A percentile compares a stretch with the other conserved stretches of the same genome.
Evolutionary conservation across 164 flowering plant genomes (phyloP).

Genomic region (Stephania yunnanensis): DNA sequence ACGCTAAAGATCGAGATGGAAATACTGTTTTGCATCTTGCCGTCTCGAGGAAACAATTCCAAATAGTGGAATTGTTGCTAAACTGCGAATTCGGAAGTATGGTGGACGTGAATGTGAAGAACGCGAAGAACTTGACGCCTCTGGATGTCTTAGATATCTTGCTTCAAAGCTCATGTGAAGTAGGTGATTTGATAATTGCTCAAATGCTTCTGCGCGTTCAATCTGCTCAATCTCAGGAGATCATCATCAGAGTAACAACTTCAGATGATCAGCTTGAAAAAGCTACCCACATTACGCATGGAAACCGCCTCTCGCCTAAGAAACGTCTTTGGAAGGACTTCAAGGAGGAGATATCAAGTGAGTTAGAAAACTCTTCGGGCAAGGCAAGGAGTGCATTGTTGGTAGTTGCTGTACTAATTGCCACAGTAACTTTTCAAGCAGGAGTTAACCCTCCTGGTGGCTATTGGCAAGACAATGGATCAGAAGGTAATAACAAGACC

Average conservation of each 20-base stretch:
- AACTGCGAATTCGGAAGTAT: neutral
- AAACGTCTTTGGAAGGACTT: neutral
- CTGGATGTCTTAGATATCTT: neutral
- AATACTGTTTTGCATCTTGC: conserved; percentile 10
- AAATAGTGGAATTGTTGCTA: neutral
- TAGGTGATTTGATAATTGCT: neutral
- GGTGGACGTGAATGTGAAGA: neutral
- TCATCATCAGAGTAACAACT: neutral
- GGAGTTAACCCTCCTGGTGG: conserved; percentile 25
- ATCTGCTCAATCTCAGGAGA: neutral
- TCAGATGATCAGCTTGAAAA: neutral
- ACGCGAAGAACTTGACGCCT: neutral
- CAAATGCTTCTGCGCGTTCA: neutral
- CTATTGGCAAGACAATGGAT: neutral
- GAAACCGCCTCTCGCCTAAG: too few species aligned
- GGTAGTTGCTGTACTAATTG: conserved; percentile 22
- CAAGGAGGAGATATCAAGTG: neutral
- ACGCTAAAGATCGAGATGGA: conserved; percentile 14
- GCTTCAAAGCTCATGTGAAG: neutral
- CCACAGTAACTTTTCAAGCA: conserved; percentile 21
- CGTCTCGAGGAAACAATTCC: neutral
- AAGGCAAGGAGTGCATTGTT: conserved; percentile 9
- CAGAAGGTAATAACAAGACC: too few species aligned
- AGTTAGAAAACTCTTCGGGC: conserved; percentile 5
- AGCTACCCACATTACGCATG: too few species aligned